Conservation (phyloP, 495 filamentous ascomycete genomes). For the Podospora sp. region DNA sequence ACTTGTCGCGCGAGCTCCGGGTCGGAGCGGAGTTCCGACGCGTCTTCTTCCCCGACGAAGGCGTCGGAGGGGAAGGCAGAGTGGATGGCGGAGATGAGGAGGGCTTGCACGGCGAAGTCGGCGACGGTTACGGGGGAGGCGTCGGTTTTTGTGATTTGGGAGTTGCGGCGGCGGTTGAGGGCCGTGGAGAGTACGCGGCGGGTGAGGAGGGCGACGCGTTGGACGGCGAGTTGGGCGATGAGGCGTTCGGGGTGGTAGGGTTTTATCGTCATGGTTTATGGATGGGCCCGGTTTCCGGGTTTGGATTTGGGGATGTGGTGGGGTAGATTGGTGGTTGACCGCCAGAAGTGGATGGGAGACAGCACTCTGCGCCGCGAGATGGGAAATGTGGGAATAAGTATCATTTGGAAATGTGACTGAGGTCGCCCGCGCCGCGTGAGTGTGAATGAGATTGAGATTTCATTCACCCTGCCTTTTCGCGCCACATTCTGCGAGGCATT, state of each 20-base stretch:
- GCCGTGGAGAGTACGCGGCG: constrained; percentile 48
- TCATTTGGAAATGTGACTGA: neutral
- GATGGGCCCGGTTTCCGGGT: no score
- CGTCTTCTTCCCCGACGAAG: constrained; percentile 59
- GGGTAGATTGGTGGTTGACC: neutral
- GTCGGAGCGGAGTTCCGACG: constrained; percentile 48
- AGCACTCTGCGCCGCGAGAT: no score
- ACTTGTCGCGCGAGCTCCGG: constrained; percentile 48
- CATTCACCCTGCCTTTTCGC: neutral
- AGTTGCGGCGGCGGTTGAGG: constrained; percentile 20
- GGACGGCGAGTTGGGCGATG: constrained; percentile 55
- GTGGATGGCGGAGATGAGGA: constrained; percentile 58
- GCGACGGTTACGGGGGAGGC: constrained; percentile 58
- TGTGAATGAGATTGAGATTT: neutral
- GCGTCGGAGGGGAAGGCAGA: constrained; percentile 51
- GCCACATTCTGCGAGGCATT: neutral
- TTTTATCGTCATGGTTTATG: constrained; percentile 21
- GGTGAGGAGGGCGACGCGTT: constrained; percentile 56
- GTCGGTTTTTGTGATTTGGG: constrained; percentile 53
- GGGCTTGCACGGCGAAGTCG: constrained; percentile 60
- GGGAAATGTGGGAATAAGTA: neutral
- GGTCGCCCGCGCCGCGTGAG: constrained; percentile 1
- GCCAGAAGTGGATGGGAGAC: no score
- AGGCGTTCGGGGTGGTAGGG: constrained; percentile 51
- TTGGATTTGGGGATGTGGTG: neutral